These are phyloP conservation scores for Penicillium canariense DNA, from an alignment of 495 filamentous ascomycete species.

Conservation along the genomic window DNA sequence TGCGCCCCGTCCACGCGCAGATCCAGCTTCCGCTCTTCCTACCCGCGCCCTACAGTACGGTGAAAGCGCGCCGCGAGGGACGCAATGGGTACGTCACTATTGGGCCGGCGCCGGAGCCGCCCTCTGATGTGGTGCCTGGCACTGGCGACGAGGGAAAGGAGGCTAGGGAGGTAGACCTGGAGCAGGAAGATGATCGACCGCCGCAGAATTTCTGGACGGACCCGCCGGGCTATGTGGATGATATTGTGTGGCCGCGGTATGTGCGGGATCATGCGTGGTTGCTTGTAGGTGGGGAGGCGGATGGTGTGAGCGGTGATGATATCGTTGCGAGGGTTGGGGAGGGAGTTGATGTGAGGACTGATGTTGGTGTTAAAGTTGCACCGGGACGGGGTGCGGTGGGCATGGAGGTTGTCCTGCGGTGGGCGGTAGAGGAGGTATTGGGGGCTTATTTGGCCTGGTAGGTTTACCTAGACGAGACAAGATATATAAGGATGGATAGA, in stretches of 20 bases:
- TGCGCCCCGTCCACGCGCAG: conserved; percentile 44
- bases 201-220: conserved; percentile 88
- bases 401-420: conserved; percentile 40
- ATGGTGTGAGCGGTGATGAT: conserved; percentile 18
- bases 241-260: conserved; percentile 94
- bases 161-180: conserved; percentile 30
- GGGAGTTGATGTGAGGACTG: conserved; percentile 29
- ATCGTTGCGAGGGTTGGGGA: conserved; percentile 34
- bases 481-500: too few species aligned
- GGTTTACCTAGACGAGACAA: too few species aligned
- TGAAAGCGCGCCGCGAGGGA: conserved; percentile 65
- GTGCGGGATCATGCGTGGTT: conserved; percentile 73
- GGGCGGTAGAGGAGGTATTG: conserved; percentile 46
- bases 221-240: conserved; percentile 89
- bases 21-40: conserved; percentile 79
- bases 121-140: neutral
- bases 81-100: conserved; percentile 84
- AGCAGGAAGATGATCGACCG: conserved; percentile 39
- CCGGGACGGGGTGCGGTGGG: conserved; percentile 34
- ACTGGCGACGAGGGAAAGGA: neutral
- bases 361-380: conserved; percentile 41
- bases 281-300: conserved; percentile 59
- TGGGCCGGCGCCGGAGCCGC: conserved; percentile 38
- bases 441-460: conserved; percentile 16
- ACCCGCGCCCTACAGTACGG: conserved; percentile 55